Evolutionary conservation across 1,284 basidiomycete species (phyloP).

Genomic region (Phellinidium pouzarii): DNA sequence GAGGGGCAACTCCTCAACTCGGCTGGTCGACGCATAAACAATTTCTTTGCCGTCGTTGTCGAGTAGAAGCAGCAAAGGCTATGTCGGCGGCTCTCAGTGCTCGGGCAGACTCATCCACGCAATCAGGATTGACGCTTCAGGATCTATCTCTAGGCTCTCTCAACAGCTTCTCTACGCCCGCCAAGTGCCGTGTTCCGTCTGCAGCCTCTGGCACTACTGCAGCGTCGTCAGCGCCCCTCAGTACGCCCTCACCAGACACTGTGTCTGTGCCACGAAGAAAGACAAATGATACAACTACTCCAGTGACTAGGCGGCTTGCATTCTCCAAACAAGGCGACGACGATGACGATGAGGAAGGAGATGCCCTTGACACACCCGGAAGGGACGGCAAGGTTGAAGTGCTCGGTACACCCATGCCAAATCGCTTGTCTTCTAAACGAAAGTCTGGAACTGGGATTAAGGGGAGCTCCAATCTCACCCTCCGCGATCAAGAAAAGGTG

Average conservation of each 20-base stretch:
- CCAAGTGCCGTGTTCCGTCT: constrained; percentile 44
- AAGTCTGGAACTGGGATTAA: constrained; percentile 43
- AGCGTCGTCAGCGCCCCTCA: constrained; percentile 44
- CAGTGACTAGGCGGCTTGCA: constrained; percentile 26
- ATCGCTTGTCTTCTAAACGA: constrained; percentile 36
- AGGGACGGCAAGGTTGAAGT: constrained; percentile 42
- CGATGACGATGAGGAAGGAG: constrained; percentile 36
- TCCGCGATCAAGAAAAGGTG: constrained; percentile 94
- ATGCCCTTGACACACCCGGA: constrained; percentile 49
- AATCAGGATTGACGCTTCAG: constrained; percentile 41
- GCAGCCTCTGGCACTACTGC: constrained; percentile 47
- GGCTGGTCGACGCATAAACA: too few relatives aligned
- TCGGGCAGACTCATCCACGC: constrained; percentile 32
- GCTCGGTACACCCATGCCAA: constrained; percentile 41
- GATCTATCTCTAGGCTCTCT: constrained; percentile 61
- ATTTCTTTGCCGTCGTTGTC: too few relatives aligned
- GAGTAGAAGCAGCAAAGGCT: too few relatives aligned
- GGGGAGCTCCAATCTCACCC: constrained; percentile 60
- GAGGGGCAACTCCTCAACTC: too few relatives aligned
- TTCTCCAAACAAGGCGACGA: constrained; percentile 25
- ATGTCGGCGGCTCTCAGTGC: constrained; percentile 25
- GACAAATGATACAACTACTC: constrained; percentile 28
- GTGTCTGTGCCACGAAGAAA: constrained; percentile 25
- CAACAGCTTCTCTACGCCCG: constrained; percentile 52
- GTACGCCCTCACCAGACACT: constrained; percentile 45